These are phyloP conservation scores for Aurifilum marmelostoma DNA, from an alignment of 2,329 filamentous ascomycete genomes.

Conservation along the genomic window DNA sequence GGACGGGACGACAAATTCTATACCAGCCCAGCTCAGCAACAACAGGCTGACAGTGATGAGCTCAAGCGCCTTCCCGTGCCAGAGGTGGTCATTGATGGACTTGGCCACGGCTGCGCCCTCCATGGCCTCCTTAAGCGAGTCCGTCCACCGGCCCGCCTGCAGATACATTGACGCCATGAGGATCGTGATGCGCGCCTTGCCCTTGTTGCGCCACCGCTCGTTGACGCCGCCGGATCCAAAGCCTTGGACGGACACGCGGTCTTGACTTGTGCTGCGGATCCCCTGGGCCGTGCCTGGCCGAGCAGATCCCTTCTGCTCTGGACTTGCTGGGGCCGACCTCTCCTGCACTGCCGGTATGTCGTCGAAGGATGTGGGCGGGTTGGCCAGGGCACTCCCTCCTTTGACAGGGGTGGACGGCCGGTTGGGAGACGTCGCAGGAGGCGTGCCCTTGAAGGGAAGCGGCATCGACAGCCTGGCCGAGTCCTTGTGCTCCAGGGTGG, in stretches of 20 bases:
- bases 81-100: conserved; percentile 86
- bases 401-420: conserved; percentile 56
- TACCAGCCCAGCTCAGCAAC: conserved; percentile 79
- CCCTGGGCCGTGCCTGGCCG: conserved; percentile 40
- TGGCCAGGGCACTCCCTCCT: conserved; percentile 47
- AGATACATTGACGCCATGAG: conserved; percentile 85
- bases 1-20: conserved; percentile 77
- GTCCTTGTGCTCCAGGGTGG: conserved; percentile 60
- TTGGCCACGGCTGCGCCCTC: conserved; percentile 80
- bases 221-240: conserved; percentile 73
- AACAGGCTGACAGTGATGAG: conserved; percentile 81
- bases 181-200: conserved; percentile 77
- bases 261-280: conserved; percentile 42
- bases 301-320: conserved; percentile 43
- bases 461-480: conserved; percentile 77
- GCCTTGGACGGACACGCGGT: conserved; percentile 68
- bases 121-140: conserved; percentile 80
- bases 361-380: conserved; percentile 54
- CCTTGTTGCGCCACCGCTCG: conserved; percentile 78
- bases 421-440: conserved; percentile 46
- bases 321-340: conserved; percentile 42
- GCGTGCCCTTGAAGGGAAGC: conserved; percentile 53
- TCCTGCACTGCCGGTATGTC: conserved; percentile 44
- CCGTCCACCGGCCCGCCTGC: conserved; percentile 85
- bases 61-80: conserved; percentile 95